Conservation (phyloP, 2,329 filamentous ascomycete species). For the Zasmidium citrigriseum region DNA sequence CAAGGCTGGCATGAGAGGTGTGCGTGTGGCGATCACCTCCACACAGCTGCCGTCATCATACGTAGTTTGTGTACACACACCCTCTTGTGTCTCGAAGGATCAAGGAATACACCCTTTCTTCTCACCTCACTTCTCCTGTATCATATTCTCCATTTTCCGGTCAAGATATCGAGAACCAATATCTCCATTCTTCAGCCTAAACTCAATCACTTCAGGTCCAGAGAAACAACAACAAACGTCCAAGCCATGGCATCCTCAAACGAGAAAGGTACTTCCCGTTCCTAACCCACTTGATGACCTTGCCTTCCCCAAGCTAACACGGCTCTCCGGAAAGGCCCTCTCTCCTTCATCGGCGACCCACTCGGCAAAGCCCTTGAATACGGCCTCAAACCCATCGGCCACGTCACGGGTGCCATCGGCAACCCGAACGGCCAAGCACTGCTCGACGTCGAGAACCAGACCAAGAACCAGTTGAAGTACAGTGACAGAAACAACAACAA, state of each 20-base stretch:
- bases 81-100: background rate
- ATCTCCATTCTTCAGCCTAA: too few species aligned
- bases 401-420: conserved; percentile 31
- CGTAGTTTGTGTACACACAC: background rate
- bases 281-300: background rate
- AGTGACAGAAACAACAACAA: conserved; percentile 24
- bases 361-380: conserved; percentile 36
- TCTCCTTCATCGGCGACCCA: conserved; percentile 35
- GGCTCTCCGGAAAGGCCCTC: conserved; percentile 25
- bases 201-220: background rate
- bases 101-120: background rate
- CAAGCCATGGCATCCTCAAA: background rate
- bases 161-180: too few species aligned
- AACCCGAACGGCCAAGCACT: conserved; percentile 33
- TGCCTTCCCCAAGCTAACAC: too few species aligned
- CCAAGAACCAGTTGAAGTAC: conserved; percentile 27
- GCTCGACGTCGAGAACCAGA: conserved; percentile 24
- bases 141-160: background rate
- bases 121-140: background rate
- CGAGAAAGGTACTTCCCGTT: background rate
- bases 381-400: conserved; percentile 33
- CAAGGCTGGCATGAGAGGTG: background rate
- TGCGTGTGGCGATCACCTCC: background rate
- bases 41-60: background rate
- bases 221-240: background rate